Evolutionary conservation across 345 rosid genomes (phyloP).

Genomic region (Stellera chamaejasme): DNA sequence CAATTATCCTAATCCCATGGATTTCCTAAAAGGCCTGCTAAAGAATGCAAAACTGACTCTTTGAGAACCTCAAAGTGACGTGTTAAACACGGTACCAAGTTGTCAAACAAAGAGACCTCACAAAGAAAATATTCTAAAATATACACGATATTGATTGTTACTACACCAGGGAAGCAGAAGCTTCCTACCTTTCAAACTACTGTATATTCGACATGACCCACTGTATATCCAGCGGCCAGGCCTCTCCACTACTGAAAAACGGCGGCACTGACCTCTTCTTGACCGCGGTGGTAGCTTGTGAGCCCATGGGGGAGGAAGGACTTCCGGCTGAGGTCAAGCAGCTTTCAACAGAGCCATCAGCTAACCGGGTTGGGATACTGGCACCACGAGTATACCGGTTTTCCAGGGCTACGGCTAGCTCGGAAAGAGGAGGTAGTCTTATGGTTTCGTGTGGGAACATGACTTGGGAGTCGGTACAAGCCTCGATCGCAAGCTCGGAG

Average conservation of each 20-base stretch:
- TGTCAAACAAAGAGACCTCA: too few relatives aligned
- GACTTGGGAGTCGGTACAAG: constrained; percentile 49
- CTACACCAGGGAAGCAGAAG: constrained; percentile 17
- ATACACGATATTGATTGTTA: constrained; percentile 11
- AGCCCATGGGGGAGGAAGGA: constrained; percentile 45
- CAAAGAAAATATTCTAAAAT: constrained; percentile 15
- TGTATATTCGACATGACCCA: constrained; percentile 61
- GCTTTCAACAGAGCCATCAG: constrained; percentile 70
- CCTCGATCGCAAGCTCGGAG: constrained; percentile 76
- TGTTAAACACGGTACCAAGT: too few relatives aligned
- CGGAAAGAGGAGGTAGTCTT: constrained; percentile 46
- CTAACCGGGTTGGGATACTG: constrained; percentile 27
- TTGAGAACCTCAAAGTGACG: too few relatives aligned
- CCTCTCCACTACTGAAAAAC: constrained; percentile 38
- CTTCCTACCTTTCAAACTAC: constrained; percentile 22
- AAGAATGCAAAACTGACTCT: too few relatives aligned
- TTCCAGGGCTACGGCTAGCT: constrained; percentile 55
- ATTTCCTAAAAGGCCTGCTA: too few relatives aligned
- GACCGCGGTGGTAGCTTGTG: constrained; percentile 32
- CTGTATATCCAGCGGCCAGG: constrained; percentile 42
- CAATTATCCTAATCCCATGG: too few relatives aligned
- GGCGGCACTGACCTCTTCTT: constrained; percentile 59
- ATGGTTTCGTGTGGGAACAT: constrained; percentile 37
- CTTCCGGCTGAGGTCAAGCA: constrained; percentile 60
- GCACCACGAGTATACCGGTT: constrained; percentile 27